Evolutionary conservation across 371 early-diverging fungal species (phyloP).

Genomic region (Mortierella sp.): DNA sequence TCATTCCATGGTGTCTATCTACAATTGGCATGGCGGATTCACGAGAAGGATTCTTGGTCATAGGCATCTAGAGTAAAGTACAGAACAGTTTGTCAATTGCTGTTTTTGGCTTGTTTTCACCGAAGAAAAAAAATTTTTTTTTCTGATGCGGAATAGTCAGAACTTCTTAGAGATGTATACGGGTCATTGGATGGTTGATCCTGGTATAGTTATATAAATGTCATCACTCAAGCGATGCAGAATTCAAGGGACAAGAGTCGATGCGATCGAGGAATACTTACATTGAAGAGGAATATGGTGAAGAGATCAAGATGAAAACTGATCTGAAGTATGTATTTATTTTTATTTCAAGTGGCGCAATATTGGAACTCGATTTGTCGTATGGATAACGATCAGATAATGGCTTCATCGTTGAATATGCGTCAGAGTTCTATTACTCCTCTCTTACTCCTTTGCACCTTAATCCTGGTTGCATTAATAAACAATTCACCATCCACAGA

Average conservation of each 20-base stretch:
- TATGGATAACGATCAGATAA: conserved; percentile 11
- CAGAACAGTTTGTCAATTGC: background rate
- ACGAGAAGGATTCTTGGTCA: background rate
- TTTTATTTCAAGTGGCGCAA: conserved; percentile 6
- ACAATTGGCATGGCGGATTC: background rate
- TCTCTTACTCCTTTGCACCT: background rate
- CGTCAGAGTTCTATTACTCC: background rate
- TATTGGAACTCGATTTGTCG: conserved; percentile 9
- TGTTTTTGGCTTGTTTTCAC: background rate
- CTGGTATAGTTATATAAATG: conserved; percentile 54
- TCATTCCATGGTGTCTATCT: background rate
- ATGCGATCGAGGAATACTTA: conserved; percentile 8
- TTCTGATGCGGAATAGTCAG: conserved; percentile 26
- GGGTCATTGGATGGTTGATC: conserved; percentile 56
- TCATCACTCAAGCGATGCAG: conserved; percentile 38
- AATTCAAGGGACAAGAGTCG: background rate
- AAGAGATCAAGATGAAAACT: background rate
- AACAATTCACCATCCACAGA: background rate
- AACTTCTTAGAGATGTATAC: conserved; percentile 58
- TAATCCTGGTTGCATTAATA: background rate
- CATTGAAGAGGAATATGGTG: conserved; percentile 2
- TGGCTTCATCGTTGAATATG: background rate
- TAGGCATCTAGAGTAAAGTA: background rate
- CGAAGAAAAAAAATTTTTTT: background rate
- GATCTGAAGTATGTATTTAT: conserved; percentile 1